Conservation (phyloP, 1,284 basidiomycete genomes). For the Papiliotrema terrestris region DNA sequence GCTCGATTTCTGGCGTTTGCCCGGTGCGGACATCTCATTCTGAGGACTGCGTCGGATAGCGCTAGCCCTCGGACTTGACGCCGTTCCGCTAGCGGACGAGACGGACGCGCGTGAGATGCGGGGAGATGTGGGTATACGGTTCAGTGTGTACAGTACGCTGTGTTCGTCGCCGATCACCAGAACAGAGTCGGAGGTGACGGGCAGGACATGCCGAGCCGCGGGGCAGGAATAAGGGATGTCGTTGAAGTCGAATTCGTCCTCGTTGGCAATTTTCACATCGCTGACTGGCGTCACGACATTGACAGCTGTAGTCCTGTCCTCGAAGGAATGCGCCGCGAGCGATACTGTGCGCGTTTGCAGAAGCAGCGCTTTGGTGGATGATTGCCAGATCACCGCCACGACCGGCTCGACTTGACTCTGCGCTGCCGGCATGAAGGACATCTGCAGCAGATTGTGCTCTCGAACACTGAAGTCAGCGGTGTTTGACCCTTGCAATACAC, state of each 20-base stretch:
- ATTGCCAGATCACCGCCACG: constrained; percentile 59
- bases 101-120: constrained; percentile 9
- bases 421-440: constrained; percentile 60
- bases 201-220: constrained; percentile 33
- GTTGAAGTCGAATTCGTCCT: constrained; percentile 30
- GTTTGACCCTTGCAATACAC: constrained; percentile 9
- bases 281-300: constrained; percentile 56
- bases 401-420: constrained; percentile 51
- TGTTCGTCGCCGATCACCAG: constrained; percentile 47
- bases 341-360: constrained; percentile 63
- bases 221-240: constrained; percentile 46
- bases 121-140: constrained; percentile 11
- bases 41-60: constrained; percentile 31
- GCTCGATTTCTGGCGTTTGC: constrained; percentile 41
- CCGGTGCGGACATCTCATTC: constrained; percentile 29
- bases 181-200: constrained; percentile 13
- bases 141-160: constrained; percentile 31
- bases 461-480: constrained; percentile 55
- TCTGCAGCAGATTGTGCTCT: constrained; percentile 68
- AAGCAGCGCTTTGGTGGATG: constrained; percentile 51
- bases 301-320: constrained; percentile 46
- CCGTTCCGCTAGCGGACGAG: constrained; percentile 14
- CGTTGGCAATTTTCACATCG: constrained; percentile 8
- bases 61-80: constrained; percentile 27
- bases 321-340: constrained; percentile 55